These are phyloP conservation scores for Diutina sp. DNA, from an alignment of 1,139 yeast species.

Conservation along the genomic window DNA sequence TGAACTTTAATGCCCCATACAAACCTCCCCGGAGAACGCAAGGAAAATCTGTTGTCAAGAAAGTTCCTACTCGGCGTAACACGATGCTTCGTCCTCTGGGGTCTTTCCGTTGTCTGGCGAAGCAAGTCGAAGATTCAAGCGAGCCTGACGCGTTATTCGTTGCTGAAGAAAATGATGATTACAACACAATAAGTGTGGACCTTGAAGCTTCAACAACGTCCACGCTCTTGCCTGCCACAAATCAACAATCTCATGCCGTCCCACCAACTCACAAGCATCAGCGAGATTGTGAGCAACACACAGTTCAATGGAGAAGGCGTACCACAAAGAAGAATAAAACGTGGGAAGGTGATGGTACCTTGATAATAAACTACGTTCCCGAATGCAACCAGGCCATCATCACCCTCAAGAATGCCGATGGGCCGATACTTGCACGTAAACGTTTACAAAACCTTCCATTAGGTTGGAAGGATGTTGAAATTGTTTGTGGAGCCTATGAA, in stretches of 20 bases:
- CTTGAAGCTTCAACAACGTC: neutral
- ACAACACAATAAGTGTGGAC: neutral
- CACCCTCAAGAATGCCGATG: neutral
- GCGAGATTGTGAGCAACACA: conserved; percentile 8
- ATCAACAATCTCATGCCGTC: neutral
- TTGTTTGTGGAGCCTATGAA: conserved; percentile 17
- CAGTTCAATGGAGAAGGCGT: conserved; percentile 58
- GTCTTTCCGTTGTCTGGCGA: neutral
- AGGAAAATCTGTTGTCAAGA: neutral
- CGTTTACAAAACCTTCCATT: conserved; percentile 7
- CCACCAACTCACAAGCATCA: neutral
- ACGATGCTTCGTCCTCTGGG: neutral
- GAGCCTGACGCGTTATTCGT: neutral
- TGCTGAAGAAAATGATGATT: neutral
- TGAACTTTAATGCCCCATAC: conserved; percentile 18
- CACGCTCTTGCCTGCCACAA: neutral
- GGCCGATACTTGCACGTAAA: conserved; percentile 4
- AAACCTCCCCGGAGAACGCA: conserved; percentile 19
- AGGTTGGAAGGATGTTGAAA: neutral
- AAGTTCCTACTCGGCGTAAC: neutral
- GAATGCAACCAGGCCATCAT: neutral
- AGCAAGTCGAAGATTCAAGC: neutral
- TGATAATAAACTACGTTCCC: conserved; percentile 11
- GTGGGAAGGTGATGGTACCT: conserved; percentile 88
- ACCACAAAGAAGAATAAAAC: conserved; percentile 73